These are phyloP conservation scores for Ascosphaera acerosa DNA, from an alignment of 2,329 filamentous ascomycete genomes.

Conservation along the genomic window DNA sequence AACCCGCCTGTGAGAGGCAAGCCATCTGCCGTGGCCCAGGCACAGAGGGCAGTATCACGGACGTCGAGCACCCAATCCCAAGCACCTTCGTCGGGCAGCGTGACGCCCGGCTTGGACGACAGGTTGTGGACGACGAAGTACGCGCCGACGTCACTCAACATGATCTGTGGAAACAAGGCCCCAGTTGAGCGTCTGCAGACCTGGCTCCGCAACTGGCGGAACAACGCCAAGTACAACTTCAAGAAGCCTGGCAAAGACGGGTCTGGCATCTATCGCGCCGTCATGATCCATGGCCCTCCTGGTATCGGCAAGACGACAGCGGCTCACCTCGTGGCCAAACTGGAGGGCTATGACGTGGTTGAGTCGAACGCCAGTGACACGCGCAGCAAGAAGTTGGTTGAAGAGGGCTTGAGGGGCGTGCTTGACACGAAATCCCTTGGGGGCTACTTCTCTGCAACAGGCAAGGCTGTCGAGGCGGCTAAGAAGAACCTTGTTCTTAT, in stretches of 20 bases:
- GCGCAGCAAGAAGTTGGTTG: conserved; percentile 85
- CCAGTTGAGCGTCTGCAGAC: conserved; percentile 70
- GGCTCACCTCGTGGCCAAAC: conserved; percentile 73
- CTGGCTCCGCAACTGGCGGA: conserved; percentile 67
- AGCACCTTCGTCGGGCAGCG: conserved; percentile 3
- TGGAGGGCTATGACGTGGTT: conserved; percentile 80
- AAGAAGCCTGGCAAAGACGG: conserved; percentile 64
- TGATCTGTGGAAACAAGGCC: conserved; percentile 87
- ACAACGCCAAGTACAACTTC: conserved; percentile 55
- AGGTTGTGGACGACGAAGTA: conserved; percentile 90
- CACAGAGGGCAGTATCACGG: background rate
- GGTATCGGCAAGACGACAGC: conserved; percentile 96
- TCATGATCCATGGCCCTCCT: conserved; percentile 85
- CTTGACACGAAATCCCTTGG: conserved; percentile 81
- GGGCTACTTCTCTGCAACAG: conserved; percentile 70
- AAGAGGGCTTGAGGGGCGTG: conserved; percentile 65
- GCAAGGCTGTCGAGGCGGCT: conserved; percentile 47
- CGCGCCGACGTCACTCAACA: conserved; percentile 55
- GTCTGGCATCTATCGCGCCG: conserved; percentile 56
- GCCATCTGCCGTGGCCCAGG: conserved; percentile 6
- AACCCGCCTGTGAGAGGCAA: conserved; percentile 12
- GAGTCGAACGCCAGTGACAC: conserved; percentile 93
- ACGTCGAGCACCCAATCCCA: conserved; percentile 6
- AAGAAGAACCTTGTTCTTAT: conserved; percentile 92
- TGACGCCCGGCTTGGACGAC: conserved; percentile 23